Conservation (phyloP, 2,329 filamentous ascomycete species). For the Alternaria gaisen region DNA sequence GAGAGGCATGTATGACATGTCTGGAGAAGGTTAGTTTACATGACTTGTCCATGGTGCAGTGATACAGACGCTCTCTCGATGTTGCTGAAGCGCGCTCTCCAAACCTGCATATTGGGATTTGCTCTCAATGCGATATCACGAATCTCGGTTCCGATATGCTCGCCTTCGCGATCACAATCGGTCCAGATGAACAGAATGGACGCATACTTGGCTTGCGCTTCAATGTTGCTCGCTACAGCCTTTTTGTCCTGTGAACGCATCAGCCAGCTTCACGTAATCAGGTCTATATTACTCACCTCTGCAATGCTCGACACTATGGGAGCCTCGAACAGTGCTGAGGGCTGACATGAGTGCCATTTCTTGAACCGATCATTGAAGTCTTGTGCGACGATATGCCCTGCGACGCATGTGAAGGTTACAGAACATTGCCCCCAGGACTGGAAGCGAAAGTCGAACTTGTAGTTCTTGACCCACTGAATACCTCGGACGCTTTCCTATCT, state of each 20-base stretch:
- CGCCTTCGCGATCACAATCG: constrained; percentile 96
- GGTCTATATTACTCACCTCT: constrained; percentile 58
- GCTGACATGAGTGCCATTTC: constrained; percentile 83
- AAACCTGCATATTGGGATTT: constrained; percentile 79
- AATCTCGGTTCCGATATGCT: constrained; percentile 94
- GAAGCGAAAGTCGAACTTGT: constrained; percentile 90
- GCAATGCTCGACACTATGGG: constrained; percentile 74
- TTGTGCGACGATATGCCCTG: constrained; percentile 83
- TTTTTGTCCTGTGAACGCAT: constrained; percentile 71
- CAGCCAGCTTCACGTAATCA: constrained; percentile 14
- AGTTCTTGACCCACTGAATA: constrained; percentile 89
- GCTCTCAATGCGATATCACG: constrained; percentile 78
- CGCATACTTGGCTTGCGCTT: constrained; percentile 75
- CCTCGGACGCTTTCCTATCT: constrained; percentile 71
- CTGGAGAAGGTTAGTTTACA: constrained; percentile 55
- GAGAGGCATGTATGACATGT: constrained; percentile 86
- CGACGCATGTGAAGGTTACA: constrained; percentile 93
- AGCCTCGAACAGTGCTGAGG: constrained; percentile 81
- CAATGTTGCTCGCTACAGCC: constrained; percentile 84
- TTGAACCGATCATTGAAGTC: constrained; percentile 80
- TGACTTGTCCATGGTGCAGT: not conserved
- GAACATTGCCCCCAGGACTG: constrained; percentile 81
- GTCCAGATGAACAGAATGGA: constrained; percentile 94
- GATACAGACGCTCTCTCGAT: constrained; percentile 83
- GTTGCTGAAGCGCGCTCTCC: constrained; percentile 92